Conservation (phyloP, 441 rosid genomes). For the Populus hybrid region DNA sequence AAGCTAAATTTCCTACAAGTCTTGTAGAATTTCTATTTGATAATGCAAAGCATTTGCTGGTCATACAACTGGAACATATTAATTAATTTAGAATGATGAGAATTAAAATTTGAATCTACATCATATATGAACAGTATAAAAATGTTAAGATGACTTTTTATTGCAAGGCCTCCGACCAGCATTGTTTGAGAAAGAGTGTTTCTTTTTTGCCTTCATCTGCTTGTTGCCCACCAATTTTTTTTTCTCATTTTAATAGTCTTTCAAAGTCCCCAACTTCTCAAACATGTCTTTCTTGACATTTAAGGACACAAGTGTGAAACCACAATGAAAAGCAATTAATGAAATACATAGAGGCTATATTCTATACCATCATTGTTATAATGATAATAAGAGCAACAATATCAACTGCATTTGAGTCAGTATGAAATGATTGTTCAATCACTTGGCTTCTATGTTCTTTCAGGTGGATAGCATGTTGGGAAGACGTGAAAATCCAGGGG, state of each 20-base stretch:
- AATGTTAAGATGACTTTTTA: neutral
- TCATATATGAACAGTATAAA: neutral
- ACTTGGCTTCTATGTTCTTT: conserved; percentile 13
- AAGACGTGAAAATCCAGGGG: conserved; percentile 98
- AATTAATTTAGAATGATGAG: neutral
- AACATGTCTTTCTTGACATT: neutral
- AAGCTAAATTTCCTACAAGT: too few species aligned
- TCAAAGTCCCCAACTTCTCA: neutral
- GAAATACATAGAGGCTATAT: neutral
- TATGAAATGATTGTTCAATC: neutral
- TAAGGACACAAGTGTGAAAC: neutral
- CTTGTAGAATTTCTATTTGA: neutral
- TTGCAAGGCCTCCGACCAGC: neutral
- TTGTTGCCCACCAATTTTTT: neutral
- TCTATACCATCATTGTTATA: neutral
- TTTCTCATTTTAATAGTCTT: neutral
- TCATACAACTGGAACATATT: neutral
- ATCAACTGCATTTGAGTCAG: neutral
- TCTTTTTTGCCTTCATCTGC: neutral
- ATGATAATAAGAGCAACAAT: neutral
- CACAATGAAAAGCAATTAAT: neutral
- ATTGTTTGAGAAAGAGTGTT: neutral
- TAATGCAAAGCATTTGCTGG: neutral
- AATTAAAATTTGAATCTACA: neutral
- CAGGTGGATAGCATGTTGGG: conserved; percentile 99